These are phyloP conservation scores for Phaffia tasmanica DNA, from an alignment of 768 basidiomycete genomes.

Conservation along the genomic window DNA sequence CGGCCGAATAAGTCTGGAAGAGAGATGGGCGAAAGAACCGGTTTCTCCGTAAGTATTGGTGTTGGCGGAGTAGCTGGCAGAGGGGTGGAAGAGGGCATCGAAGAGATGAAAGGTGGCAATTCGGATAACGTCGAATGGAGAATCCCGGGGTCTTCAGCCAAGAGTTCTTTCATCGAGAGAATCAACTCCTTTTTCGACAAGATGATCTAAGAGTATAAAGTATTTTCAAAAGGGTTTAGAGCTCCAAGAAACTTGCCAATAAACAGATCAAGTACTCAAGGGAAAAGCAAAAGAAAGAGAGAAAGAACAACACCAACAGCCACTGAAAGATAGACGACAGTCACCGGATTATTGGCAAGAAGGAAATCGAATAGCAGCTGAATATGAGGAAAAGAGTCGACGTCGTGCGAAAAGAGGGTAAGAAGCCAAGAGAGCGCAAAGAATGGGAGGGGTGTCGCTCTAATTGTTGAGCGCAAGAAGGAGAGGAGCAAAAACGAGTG, in stretches of 20 bases:
- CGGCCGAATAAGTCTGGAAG: constrained; percentile 34
- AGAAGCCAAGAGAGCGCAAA: constrained; percentile 81
- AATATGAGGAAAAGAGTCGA: constrained; percentile 75
- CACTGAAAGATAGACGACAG: constrained; percentile 67
- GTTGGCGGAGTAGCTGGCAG: not conserved
- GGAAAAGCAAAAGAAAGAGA: not conserved
- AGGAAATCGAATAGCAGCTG: constrained; percentile 89
- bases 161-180: constrained; percentile 42
- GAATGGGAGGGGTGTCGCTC: constrained; percentile 69
- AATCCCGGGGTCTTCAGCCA: constrained; percentile 39
- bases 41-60: constrained; percentile 18
- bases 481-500: not conserved
- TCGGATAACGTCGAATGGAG: constrained; percentile 38
- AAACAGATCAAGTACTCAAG: not conserved
- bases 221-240: too few relatives aligned
- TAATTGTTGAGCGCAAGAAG: constrained; percentile 37
- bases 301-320: constrained; percentile 49
- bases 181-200: constrained; percentile 62
- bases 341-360: constrained; percentile 67
- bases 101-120: constrained; percentile 33
- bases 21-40: constrained; percentile 32
- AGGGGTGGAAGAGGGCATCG: not conserved
- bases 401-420: constrained; percentile 83
- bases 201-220: constrained; percentile 48
- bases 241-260: not conserved